Evolutionary conservation across 1,284 basidiomycete genomes (phyloP), one percentile per base, ranked within the genome.

Genomic region (Amylostereum areolatum): DNA sequence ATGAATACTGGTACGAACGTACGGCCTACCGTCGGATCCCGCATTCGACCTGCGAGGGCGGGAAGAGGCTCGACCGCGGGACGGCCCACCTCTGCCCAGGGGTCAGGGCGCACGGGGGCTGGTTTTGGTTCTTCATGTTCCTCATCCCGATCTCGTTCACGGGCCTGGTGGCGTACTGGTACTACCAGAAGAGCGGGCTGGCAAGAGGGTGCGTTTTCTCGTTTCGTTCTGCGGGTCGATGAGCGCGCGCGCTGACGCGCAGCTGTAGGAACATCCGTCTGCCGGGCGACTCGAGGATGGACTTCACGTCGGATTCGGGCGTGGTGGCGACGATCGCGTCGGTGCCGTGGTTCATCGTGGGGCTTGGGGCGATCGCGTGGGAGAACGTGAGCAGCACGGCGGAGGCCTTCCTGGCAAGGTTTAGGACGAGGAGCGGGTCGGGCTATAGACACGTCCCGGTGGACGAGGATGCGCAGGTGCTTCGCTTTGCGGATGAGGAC

Each of bases 11-110:
- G 94, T 95, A 93, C 64, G 91, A 92, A 49, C 83, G 92, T 28
- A 97, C 94, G 0, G 71, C 83, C 6, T 95, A 95, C 62, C 88
- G 92, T 53, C 86, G 91, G 67, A 90, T 96, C 49, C 87, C 88
- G 0, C 88, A 88, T 65, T 94, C 92, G 44, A 78, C 73, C 18
- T 97, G 94, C 64, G 79, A 83, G 47, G 92, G 81, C 11, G 94
- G 92, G 5, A 59, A 72, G 1, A 75, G 85, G 6, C 78, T 77
- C 7, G 91, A 97, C 63, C 80, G 72, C 41, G 94, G 94, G 1
- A 57, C 63, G 8, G 54, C 58, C 18, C 94, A 97, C 62, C 60
- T 68, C 4, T 97, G 94, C 64, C 91, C 92, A 0, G 92, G 91
- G 0, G 67, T 92, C 52, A 70, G 68, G 31, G 79, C 80, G 0